Evolutionary conservation across 1,139 yeast species (phyloP).

Genomic region (Pichia sp.): DNA sequence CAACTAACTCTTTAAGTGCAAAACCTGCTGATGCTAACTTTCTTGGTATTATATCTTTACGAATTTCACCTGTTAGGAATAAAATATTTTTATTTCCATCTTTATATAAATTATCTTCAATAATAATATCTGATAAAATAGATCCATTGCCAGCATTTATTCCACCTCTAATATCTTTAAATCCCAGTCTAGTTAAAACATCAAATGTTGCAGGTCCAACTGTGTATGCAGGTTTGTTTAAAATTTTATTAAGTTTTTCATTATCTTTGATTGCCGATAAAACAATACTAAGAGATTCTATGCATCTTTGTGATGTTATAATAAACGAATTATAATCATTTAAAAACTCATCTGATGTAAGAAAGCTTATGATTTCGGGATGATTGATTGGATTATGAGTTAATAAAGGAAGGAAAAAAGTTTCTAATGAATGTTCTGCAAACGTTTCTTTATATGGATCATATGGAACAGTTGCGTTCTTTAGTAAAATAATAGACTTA

Average conservation of each 20-base stretch:
- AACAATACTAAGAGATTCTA: conserved; percentile 61
- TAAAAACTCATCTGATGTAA: conserved; percentile 40
- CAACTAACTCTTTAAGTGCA: conserved; percentile 54
- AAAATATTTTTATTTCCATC: conserved; percentile 35
- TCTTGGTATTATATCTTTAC: conserved; percentile 76
- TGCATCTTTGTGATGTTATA: conserved; percentile 90
- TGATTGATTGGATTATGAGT: conserved; percentile 54
- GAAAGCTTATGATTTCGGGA: conserved; percentile 35
- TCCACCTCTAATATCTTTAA: conserved; percentile 66
- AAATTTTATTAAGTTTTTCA: conserved; percentile 27
- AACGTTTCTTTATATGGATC: conserved; percentile 56
- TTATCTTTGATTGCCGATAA: conserved; percentile 25
- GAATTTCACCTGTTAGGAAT: conserved; percentile 80
- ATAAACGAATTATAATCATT: conserved; percentile 46
- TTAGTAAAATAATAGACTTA: conserved; percentile 41
- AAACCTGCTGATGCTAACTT: conserved; percentile 43
- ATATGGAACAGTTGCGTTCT: conserved; percentile 58
- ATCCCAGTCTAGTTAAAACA: conserved; percentile 59
- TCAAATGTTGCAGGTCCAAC: conserved; percentile 87
- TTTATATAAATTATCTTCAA: conserved; percentile 33
- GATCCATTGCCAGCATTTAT: conserved; percentile 75
- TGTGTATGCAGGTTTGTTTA: conserved; percentile 60
- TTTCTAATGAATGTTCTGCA: conserved; percentile 31
- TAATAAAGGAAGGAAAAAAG: conserved; percentile 62
- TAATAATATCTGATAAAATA: conserved; percentile 58